Base-by-base conservation (phyloP, 2,329 filamentous ascomycete genomes). In the Ceratocystiopsis minuta region DNA sequence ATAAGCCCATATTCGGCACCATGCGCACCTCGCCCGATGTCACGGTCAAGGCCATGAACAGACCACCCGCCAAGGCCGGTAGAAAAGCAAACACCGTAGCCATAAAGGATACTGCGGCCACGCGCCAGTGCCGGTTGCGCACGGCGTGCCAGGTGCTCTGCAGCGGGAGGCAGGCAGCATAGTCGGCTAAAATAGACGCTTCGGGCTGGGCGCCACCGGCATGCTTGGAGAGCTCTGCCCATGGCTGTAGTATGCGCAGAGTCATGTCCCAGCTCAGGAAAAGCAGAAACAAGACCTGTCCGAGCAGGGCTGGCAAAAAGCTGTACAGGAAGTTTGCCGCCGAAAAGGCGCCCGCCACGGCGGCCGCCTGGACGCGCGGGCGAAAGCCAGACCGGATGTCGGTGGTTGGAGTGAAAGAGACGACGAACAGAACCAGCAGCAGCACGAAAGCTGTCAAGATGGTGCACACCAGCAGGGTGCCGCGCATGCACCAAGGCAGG, bases 281-380 rank as follows among this genome's bases (percentile, higher is more conserved):
- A 40, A 70, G 56, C 37, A 85, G 67, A 55, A 78, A 81, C 39
- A 83, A 60, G 15, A 80, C 49, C 52, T 77, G 72, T 5, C 77
- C 82, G 24, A 86, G 54, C 0, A 80, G 50, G 3, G 78, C 72
- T 0, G 82, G 81, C 17, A 87, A 43, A 57, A 87, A 85, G 46
- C 72, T 75, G 63, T 86, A 95, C 40, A 94, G 62, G 60, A 95
- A 95, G 58, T 94, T 85, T 39, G 85, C 83, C 0, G 82, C 66
- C 1, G 84, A 92, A 58, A 92, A 95, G 16, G 80, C 82, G 20
- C 64, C 64, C 0, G 60, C 52, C 4, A 69, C 63, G 1, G 83
- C 74, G 3, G 65, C 62, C 0, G 78, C 75, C 11, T 66, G 61
- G 1, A 94, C 62, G 7, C 68, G 63, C 3, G 87, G 85, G 7